These are phyloP conservation scores for Scytalidium sp. DNA, from an alignment of 2,329 filamentous ascomycete species.

Conservation along the genomic window DNA sequence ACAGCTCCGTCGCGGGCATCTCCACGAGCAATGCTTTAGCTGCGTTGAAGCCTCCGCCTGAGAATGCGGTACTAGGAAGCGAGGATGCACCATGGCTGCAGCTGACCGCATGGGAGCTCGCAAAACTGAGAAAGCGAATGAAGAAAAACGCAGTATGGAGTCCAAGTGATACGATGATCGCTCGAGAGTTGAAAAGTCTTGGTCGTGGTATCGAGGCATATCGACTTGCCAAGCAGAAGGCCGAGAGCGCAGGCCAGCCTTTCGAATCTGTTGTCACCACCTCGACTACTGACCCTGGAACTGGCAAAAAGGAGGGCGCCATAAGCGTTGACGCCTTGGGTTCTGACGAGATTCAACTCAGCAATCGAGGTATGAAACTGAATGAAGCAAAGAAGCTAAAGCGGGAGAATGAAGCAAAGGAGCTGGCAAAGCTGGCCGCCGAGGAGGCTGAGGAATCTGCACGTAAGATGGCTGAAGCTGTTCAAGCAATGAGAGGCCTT, in stretches of 20 bases:
- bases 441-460: conserved; percentile 60
- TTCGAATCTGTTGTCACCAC: conserved; percentile 45
- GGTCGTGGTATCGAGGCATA: conserved; percentile 65
- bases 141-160: conserved; percentile 89
- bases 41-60: conserved; percentile 53
- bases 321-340: conserved; percentile 50
- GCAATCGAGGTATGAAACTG: conserved; percentile 73
- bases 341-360: conserved; percentile 60
- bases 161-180: conserved; percentile 82
- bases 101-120: conserved; percentile 62
- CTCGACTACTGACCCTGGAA: conserved; percentile 28
- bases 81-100: conserved; percentile 63
- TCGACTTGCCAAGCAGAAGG: conserved; percentile 58
- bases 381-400: conserved; percentile 80
- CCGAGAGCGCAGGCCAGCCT: conserved; percentile 60
- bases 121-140: conserved; percentile 76
- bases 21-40: conserved; percentile 32
- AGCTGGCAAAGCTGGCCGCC: conserved; percentile 57
- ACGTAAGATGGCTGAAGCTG: conserved; percentile 48
- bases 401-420: conserved; percentile 69
- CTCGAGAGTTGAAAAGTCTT: conserved; percentile 69
- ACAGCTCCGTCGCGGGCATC: conserved; percentile 31
- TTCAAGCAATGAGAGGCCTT: conserved; percentile 41
- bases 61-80: conserved; percentile 56
- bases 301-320: conserved; percentile 52